A percentile compares a stretch with the other conserved stretches of the same genome.
Evolutionary conservation across 306 rosid species (phyloP).

Genomic region (Begonia loranthoides): DNA sequence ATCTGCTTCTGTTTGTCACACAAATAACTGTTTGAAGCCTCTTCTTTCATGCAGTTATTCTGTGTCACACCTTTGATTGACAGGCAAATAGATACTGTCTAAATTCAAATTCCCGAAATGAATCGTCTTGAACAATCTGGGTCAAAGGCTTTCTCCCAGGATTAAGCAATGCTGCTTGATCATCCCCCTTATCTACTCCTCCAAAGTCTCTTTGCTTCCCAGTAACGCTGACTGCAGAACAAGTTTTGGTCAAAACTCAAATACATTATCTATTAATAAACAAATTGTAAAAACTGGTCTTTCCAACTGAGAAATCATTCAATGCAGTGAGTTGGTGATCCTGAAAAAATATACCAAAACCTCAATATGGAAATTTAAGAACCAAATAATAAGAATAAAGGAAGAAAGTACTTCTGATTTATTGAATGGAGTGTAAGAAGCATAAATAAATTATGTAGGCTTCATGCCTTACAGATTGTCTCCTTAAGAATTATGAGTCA

Average conservation of each 20-base stretch:
- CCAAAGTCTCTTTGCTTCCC: constrained; percentile 88
- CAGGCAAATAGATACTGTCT: constrained; percentile 92
- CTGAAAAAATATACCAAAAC: too few species aligned
- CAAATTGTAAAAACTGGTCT: constrained; percentile 4
- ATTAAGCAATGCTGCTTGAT: constrained; percentile 74
- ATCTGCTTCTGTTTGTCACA: too few species aligned
- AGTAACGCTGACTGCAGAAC: constrained; percentile 46
- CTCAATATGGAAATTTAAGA: too few species aligned
- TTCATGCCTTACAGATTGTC: too few species aligned
- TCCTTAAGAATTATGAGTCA: too few species aligned
- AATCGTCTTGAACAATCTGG: constrained; percentile 89
- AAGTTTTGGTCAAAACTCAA: constrained; percentile 11
- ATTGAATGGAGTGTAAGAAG: too few species aligned
- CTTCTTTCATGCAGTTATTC: constrained; percentile 5
- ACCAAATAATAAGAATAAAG: too few species aligned
- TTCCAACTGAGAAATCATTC: too few species aligned
- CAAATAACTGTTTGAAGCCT: not conserved
- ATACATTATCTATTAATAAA: constrained; percentile 7
- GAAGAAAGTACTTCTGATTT: too few species aligned
- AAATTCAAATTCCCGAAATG: constrained; percentile 95
- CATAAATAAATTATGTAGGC: too few species aligned
- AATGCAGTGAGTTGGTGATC: too few species aligned
- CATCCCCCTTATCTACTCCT: constrained; percentile 78
- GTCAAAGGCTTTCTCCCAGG: constrained; percentile 71
- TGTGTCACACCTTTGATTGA: constrained; percentile 69